These are phyloP conservation scores for Salix dunnii DNA, from an alignment of 345 rosid species.

Conservation along the genomic window DNA sequence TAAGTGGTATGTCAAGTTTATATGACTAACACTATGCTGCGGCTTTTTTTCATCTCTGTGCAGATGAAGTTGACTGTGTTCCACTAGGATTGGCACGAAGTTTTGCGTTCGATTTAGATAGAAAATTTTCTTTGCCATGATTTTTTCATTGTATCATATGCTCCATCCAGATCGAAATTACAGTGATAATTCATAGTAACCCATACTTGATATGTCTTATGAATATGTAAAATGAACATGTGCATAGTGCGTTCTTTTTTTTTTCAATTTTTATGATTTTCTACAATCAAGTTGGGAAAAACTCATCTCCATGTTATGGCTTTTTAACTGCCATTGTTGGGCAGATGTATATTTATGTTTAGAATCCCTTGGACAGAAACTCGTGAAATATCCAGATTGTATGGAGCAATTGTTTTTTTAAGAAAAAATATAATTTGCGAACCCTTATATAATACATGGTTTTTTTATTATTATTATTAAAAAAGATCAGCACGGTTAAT, in stretches of 20 bases:
- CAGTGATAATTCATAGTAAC: not conserved
- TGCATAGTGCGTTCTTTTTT: not conserved
- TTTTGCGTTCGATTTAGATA: not conserved
- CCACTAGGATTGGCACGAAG: not conserved
- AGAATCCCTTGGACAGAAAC: not conserved
- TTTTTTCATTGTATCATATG: slow-evolving; percentile 14
- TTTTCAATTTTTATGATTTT: not conserved
- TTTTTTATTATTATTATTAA: too few relatives aligned
- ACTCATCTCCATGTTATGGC: not conserved
- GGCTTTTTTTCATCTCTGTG: not conserved
- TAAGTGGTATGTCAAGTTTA: not conserved
- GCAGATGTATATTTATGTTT: not conserved
- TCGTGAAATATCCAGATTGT: not conserved
- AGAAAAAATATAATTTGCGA: not conserved
- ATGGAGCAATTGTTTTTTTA: not conserved
- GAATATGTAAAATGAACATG: not conserved
- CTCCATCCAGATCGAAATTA: not conserved
- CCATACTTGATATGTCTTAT: not conserved
- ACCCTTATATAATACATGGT: too few relatives aligned
- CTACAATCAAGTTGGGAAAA: not conserved
- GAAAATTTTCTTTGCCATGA: not conserved
- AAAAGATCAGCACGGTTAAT: too few relatives aligned
- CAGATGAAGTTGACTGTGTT: not conserved
- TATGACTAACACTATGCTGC: not conserved
- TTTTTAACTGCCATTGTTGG: not conserved